Evolutionary conservation across 2,329 filamentous ascomycete species (phyloP).

Genomic region (Fusarium sp.): DNA sequence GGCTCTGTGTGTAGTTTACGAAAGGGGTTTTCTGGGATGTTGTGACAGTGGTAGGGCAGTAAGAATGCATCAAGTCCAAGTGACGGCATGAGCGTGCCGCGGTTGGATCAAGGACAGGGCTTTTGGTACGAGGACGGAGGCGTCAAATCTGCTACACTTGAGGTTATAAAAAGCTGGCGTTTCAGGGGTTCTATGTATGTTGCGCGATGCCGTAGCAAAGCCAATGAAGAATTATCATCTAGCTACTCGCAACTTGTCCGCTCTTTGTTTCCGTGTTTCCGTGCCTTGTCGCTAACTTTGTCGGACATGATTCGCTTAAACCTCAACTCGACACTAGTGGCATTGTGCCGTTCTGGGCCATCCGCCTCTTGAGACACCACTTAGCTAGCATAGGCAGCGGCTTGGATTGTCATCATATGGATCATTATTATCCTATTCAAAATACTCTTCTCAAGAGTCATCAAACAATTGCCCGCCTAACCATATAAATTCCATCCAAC

Average conservation of each 20-base stretch:
- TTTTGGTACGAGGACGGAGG: constrained; percentile 46
- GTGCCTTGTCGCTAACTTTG: too few relatives aligned
- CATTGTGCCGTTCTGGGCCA: too few relatives aligned
- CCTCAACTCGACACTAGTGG: too few relatives aligned
- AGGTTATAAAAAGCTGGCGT: constrained; percentile 52
- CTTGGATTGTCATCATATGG: neutral
- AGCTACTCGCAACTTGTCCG: neutral
- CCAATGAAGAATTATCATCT: constrained; percentile 42
- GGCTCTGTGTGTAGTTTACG: constrained; percentile 71
- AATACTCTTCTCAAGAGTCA: neutral
- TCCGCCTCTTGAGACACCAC: too few relatives aligned
- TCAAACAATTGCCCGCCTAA: neutral
- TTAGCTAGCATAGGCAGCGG: neutral
- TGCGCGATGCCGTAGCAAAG: constrained; percentile 47
- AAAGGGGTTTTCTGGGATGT: neutral
- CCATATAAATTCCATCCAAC: constrained; percentile 43
- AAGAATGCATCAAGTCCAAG: neutral
- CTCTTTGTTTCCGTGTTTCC: too few relatives aligned
- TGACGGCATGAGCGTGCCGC: constrained; percentile 11
- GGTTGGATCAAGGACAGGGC: constrained; percentile 32
- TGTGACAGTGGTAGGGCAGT: neutral
- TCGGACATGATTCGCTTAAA: too few relatives aligned
- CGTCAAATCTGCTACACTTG: constrained; percentile 49
- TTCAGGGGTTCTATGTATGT: constrained; percentile 50
- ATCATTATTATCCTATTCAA: constrained; percentile 7